Evolutionary conservation across 768 basidiomycete species (phyloP), one percentile per base, ranked within the genome.

Genomic region (Leccinum truebloodii): DNA sequence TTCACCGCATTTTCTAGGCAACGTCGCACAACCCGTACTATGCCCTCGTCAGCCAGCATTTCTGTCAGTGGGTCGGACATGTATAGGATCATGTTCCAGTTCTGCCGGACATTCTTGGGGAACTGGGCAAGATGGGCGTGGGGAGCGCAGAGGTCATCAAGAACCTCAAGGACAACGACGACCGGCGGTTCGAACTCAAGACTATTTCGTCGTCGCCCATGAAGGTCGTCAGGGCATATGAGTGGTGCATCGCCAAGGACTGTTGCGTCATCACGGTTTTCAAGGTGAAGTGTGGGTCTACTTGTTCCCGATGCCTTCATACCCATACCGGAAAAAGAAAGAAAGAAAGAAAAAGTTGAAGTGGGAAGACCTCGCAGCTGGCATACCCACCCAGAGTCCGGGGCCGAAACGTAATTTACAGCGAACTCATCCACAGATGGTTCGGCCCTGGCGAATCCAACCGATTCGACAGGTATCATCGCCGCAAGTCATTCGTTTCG

Each of bases 231-330:
- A 86, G 82, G 65, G 90, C 90, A 7, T 93, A 92, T 64, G 94
- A 86, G 2, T 99, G 95, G 93, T 94, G 92, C 86, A 84, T 97
- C 46, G 90, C 92, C 5, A 94, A 94, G 72, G 92, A 89, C 63
- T 28, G 24, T 26, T 26, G 24, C 24, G 24, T 26, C 24, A 26
- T 26, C 24, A 26, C 24, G 24, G 24, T 26, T 26, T 26, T 26
- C 24, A 26, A 26, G 24, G 24, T 26, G 24, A 26, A 26, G 24
- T 26, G 24, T 26, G 24, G 24, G 24, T 26, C 24, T 26, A 26
- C 24, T 26, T 26, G 24, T 26, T 26, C 24, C 24, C 24, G 24
- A 26, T 26, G 24, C 24, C 24, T 26, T 26, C 24, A 26, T 26
- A 26, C 24, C 24, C 24, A 26, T 26, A 26, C 24, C 24, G 24